These are phyloP conservation scores for Syzygium grande DNA, from an alignment of 345 rosid genomes.

Conservation along the genomic window DNA sequence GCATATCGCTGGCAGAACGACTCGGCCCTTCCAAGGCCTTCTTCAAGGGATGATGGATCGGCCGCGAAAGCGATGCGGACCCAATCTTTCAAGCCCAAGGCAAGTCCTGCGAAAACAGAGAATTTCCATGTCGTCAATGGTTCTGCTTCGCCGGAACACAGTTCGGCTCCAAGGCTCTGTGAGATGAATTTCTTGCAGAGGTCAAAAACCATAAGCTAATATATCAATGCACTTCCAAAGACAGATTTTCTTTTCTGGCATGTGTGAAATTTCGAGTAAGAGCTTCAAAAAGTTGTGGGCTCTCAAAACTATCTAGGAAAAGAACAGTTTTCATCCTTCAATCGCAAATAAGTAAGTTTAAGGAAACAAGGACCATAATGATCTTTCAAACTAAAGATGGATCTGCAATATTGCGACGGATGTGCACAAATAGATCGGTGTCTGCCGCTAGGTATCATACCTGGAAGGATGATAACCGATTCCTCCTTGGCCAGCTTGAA, in stretches of 20 bases:
- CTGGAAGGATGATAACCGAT: conserved; percentile 89
- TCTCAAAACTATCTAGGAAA: not conserved
- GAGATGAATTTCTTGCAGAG: not conserved
- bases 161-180: not conserved
- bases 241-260: not conserved
- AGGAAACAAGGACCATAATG: not conserved
- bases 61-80: conserved; percentile 74
- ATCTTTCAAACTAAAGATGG: not conserved
- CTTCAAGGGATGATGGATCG: conserved; percentile 58
- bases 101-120: conserved; percentile 41
- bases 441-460: conserved; percentile 18
- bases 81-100: conserved; percentile 82
- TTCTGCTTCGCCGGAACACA: not conserved
- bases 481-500: conserved; percentile 90
- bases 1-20: conserved; percentile 60
- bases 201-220: not conserved
- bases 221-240: not conserved
- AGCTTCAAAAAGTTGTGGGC: not conserved
- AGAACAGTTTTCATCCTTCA: not conserved
- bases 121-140: not conserved
- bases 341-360: no score
- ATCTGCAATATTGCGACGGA: not conserved
- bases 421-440: not conserved
- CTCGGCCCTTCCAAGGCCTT: conserved; percentile 58
- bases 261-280: not conserved